Percentiles rank a stretch among this genome's conserved stretches.
Conservation (phyloP, 192 early-diverging fungal genomes). For the Mortierella claussenii region DNA sequence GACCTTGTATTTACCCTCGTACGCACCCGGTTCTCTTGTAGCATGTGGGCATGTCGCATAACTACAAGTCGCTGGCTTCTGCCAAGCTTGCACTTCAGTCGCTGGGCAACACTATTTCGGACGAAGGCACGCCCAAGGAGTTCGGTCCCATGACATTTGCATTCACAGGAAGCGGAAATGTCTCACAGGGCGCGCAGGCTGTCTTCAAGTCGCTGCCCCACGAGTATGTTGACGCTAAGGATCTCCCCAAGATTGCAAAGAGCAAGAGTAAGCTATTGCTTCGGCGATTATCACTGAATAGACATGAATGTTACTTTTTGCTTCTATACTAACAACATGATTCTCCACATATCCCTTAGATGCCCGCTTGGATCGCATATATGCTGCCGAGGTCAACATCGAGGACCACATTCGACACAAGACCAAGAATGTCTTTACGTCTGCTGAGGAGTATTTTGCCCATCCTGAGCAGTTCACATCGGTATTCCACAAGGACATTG, state of each 20-base stretch:
- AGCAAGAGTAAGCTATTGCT: conserved; percentile 64
- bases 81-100: conserved; percentile 68
- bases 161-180: conserved; percentile 93
- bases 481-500: conserved; percentile 68
- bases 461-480: conserved; percentile 67
- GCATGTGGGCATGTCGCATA: conserved; percentile 80
- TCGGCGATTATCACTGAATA: too few relatives aligned
- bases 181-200: conserved; percentile 89
- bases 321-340: neutral
- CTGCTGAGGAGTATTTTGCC: conserved; percentile 75
- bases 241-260: conserved; percentile 65
- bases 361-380: conserved; percentile 77
- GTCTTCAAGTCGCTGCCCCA: conserved; percentile 94
- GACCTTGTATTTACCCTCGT: too few relatives aligned
- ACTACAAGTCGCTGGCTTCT: conserved; percentile 72
- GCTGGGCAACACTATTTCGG: conserved; percentile 83
- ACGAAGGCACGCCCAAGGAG: conserved; percentile 87
- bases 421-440: conserved; percentile 67
- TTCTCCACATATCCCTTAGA: conserved; percentile 37
- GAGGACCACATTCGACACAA: conserved; percentile 87
- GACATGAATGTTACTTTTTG: neutral
- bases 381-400: conserved; percentile 81
- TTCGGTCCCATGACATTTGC: conserved; percentile 93
- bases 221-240: conserved; percentile 82
- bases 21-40: conserved; percentile 21